phyloP scores from a whole-genome alignment of 176 grass and related monocot species.

The Saccharum spontaneum region DNA sequence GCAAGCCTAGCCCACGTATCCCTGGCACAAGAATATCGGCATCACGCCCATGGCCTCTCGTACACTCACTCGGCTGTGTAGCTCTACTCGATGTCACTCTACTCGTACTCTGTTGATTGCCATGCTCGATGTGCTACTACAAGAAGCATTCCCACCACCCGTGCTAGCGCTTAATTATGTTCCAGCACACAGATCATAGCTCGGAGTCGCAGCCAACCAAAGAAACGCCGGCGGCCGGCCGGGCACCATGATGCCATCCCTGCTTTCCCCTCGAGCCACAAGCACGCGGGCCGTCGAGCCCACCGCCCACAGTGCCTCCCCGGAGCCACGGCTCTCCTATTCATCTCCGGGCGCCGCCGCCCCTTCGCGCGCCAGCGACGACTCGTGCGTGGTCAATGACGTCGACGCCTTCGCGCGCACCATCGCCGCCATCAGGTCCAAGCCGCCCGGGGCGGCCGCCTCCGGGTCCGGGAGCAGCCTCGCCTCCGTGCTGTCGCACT shows the following conservation, averaged over 20 bases:
- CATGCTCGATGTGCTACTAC: conserved; percentile 12
- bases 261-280: neutral
- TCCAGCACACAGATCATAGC: neutral
- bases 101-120: too few relatives aligned
- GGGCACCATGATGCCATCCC: conserved; percentile 26
- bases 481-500: conserved; percentile 74
- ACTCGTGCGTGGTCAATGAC: conserved; percentile 52
- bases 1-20: too few relatives aligned
- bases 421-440: conserved; percentile 67
- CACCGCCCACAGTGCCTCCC: conserved; percentile 8
- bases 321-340: conserved; percentile 17
- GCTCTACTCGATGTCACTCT: conserved; percentile 6
- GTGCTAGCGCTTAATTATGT: too few relatives aligned
- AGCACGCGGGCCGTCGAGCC: neutral
- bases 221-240: neutral
- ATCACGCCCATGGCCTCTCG: too few relatives aligned
- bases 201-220: neutral
- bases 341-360: neutral
- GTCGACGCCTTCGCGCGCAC: conserved; percentile 75
- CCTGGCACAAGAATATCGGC: too few relatives aligned
- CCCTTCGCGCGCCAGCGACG: conserved; percentile 30
- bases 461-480: conserved; percentile 29
- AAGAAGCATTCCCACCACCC: conserved; percentile 5
- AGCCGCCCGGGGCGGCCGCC: conserved; percentile 11
- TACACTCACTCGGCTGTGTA: too few relatives aligned